A percentile compares a stretch with the other conserved stretches of the same genome.
These are phyloP conservation scores for Phytophthora agathidicida DNA, from an alignment of 352 stramenopile genomes.

Conservation along the genomic window DNA sequence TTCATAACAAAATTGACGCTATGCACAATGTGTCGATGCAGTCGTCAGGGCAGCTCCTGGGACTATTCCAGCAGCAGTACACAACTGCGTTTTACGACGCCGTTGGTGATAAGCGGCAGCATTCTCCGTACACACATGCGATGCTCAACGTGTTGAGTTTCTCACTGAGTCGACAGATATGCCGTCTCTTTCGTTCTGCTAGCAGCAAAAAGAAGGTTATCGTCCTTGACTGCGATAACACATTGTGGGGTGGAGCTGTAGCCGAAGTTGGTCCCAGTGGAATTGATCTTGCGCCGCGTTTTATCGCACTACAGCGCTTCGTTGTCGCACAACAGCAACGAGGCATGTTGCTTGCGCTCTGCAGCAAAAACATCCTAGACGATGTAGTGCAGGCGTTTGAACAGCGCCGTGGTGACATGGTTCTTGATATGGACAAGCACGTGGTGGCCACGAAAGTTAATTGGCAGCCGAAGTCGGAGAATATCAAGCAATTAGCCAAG, in stretches of 20 bases:
- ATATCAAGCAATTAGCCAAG: slow-evolving; percentile 54
- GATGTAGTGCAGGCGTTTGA: slow-evolving; percentile 62
- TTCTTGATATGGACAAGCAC: slow-evolving; percentile 58
- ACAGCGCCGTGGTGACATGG: slow-evolving; percentile 47
- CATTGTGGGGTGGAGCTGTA: slow-evolving; percentile 68
- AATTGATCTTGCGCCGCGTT: slow-evolving; percentile 45
- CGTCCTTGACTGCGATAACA: slow-evolving; percentile 83
- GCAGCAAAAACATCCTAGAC: slow-evolving; percentile 70
- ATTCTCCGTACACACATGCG: slow-evolving; percentile 67
- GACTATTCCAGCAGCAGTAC: slow-evolving; percentile 40
- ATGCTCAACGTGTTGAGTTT: slow-evolving; percentile 67
- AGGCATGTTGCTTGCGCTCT: slow-evolving; percentile 65
- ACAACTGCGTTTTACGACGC: slow-evolving; percentile 49
- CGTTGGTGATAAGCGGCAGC: slow-evolving; percentile 53
- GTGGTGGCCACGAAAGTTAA: slow-evolving; percentile 58
- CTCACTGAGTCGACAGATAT: slow-evolving; percentile 53
- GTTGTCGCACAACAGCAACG: slow-evolving; percentile 46
- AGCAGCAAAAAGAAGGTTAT: slow-evolving; percentile 67
- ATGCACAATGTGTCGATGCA: slow-evolving; percentile 35
- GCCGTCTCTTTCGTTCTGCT: slow-evolving; percentile 38
- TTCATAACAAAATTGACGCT: slow-evolving; percentile 14
- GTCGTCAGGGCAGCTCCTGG: slow-evolving; percentile 27
- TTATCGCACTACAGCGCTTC: slow-evolving; percentile 68
- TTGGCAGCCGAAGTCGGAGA: slow-evolving; percentile 66
- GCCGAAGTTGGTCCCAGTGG: slow-evolving; percentile 53